Evolutionary conservation across 208 protist species (phyloP), one percentile per base, ranked within the genome.

Genomic region (Leptomonas pyrrhocoris): DNA sequence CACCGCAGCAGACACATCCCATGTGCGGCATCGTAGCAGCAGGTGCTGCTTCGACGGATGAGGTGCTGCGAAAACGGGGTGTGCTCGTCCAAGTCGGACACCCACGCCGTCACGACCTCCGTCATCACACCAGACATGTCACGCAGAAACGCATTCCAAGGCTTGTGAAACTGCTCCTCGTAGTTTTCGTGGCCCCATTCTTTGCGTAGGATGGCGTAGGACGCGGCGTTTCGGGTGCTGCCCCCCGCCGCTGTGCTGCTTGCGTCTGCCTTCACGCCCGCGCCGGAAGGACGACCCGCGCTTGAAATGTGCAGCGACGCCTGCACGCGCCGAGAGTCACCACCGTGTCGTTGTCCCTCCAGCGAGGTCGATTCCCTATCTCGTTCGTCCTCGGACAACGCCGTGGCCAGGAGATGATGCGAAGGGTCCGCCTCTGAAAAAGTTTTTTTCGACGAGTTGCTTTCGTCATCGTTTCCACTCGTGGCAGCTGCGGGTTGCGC

Each of bases 131-230:
- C 75, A 6, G 75, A 49, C 21, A 88, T 74, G 21, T 69, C 58
- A 36, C 76, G 28, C 40, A 81, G 53, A 27, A 79, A 78, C 27
- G 65, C 65, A 43, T 83, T 84, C 79, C 79, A 84, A 36, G 68
- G 66, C 55, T 79, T 81, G 67, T 80, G 73, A 45, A 77, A 79
- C 65, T 66, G 65, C 49, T 82, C 75, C 15, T 80, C 49, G 69
- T 84, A 82, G 68, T 79, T 77, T 64, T 88, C 83, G n/a, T 50
- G 64, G 18, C 73, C 65, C 83, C 83, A 82, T 61, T 80, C 79
- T 25, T 59, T 77, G 28, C 79, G 72, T 18, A 84, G 21, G 46
- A 88, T 82, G 12, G 70, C 58, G 38, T 75, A 80, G 15, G 72
- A 80, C 19, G 79, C 73, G 15, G 78, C 67, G 42, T 42, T 73